phyloP scores from a whole-genome alignment of 2,329 filamentous ascomycete species.

The Exophiala lecanii-corni region DNA sequence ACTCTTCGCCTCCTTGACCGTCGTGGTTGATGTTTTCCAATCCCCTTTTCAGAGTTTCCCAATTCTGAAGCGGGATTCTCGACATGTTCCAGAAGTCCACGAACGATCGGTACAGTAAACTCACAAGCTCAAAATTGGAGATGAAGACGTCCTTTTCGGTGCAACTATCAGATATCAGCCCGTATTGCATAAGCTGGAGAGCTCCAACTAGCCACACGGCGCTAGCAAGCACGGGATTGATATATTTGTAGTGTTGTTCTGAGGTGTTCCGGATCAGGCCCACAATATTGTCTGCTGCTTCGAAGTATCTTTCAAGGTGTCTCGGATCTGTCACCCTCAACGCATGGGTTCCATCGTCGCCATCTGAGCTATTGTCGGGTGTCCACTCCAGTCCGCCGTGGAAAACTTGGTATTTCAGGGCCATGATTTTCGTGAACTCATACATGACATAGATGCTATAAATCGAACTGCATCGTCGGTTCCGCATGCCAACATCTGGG shows the following conservation, averaged over 20 bases:
- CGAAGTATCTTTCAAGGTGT: constrained; percentile 29
- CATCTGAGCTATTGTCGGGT: background rate
- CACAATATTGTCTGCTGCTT: constrained; percentile 31
- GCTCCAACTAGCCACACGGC: constrained; percentile 33
- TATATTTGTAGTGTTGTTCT: constrained; percentile 28
- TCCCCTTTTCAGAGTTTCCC: constrained; percentile 24
- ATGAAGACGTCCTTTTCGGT: constrained; percentile 5
- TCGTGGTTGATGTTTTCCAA: background rate
- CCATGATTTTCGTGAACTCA: constrained; percentile 34
- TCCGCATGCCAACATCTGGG: background rate
- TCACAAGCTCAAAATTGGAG: constrained; percentile 25
- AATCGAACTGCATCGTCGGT: constrained; percentile 25
- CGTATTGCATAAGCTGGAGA: constrained; percentile 26
- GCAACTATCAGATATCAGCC: background rate
- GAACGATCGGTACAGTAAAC: constrained; percentile 28
- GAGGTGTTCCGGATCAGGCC: constrained; percentile 24
- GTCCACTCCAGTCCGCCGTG: constrained; percentile 11
- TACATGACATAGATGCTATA: constrained; percentile 35
- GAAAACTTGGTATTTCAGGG: constrained; percentile 32
- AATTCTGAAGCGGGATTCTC: constrained; percentile 28
- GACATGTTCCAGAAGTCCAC: constrained; percentile 29
- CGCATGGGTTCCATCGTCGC: background rate
- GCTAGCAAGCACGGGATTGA: constrained; percentile 32
- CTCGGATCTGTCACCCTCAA: constrained; percentile 2
- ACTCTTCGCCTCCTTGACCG: background rate